These are phyloP conservation scores for Xylariaceae sp. DNA, from an alignment of 2,329 filamentous ascomycete genomes.

Conservation along the genomic window DNA sequence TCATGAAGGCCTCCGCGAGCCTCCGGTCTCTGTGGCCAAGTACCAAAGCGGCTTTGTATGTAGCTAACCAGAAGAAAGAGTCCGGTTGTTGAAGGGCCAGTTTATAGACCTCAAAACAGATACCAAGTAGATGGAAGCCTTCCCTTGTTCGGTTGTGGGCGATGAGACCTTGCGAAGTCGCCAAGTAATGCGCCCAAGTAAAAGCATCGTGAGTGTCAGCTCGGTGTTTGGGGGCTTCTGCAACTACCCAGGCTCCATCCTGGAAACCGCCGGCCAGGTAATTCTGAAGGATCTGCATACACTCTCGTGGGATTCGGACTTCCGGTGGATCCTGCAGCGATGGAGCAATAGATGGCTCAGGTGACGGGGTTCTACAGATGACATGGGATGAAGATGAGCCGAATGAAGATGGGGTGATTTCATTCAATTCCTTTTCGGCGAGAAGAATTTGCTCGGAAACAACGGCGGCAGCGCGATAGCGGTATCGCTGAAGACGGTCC, in stretches of 20 bases:
- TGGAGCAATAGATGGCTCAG: conserved; percentile 13
- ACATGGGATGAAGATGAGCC: conserved; percentile 24
- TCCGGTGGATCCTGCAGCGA: conserved; percentile 22
- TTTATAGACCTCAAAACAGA: conserved; percentile 29
- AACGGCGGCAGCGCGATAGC: conserved; percentile 23
- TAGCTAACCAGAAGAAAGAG: conserved; percentile 29
- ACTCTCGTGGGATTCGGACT: conserved; percentile 25
- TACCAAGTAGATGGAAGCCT: conserved; percentile 24
- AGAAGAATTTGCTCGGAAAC: conserved; percentile 26
- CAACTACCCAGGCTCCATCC: conserved; percentile 23
- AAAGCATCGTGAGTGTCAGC: conserved; percentile 25
- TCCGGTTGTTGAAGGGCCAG: conserved; percentile 24
- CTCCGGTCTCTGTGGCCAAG: conserved; percentile 21
- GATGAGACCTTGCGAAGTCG: conserved; percentile 28
- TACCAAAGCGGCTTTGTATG: conserved; percentile 27
- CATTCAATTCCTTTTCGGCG: conserved; percentile 20
- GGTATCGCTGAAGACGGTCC: conserved; percentile 29
- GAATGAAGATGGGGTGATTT: no score
- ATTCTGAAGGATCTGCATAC: conserved; percentile 26
- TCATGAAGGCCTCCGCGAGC: conserved; percentile 25
- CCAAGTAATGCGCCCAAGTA: conserved; percentile 29
- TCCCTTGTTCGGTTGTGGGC: conserved; percentile 25
- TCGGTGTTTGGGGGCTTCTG: conserved; percentile 15
- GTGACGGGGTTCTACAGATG: conserved; percentile 27
- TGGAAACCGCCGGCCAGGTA: conserved; percentile 25